Evolutionary conservation across 116 monocot species (phyloP).

Genomic region (Iris pallida): DNA sequence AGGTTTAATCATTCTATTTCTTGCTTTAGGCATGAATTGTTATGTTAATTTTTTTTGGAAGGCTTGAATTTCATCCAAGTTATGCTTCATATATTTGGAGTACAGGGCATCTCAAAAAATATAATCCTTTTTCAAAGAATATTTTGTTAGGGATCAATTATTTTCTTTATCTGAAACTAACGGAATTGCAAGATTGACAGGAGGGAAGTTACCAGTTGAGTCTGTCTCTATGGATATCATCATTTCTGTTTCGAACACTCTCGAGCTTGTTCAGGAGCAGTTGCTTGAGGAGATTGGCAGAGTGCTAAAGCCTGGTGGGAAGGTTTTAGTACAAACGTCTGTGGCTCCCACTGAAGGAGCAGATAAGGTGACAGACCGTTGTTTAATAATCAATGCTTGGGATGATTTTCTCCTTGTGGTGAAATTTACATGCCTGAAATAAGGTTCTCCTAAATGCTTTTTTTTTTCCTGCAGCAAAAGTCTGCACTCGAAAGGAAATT

Average conservation of each 20-base stretch:
- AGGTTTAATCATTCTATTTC: too few species aligned
- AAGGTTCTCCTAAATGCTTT: not conserved
- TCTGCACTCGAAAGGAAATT: conserved; percentile 24
- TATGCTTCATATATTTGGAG: too few species aligned
- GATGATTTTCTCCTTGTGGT: too few species aligned
- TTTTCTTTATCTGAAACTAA: too few species aligned
- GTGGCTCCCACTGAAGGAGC: conserved; percentile 7
- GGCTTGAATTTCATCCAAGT: too few species aligned
- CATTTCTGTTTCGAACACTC: conserved; percentile 28
- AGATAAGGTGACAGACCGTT: conserved; percentile 4
- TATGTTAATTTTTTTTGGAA: too few species aligned
- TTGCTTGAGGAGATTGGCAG: conserved; percentile 53
- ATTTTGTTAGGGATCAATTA: too few species aligned
- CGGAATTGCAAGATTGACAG: not conserved
- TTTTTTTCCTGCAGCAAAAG: conserved; percentile 18
- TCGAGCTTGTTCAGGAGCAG: conserved; percentile 23
- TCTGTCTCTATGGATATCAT: conserved; percentile 40
- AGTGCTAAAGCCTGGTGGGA: conserved; percentile 67
- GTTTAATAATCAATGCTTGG: too few species aligned
- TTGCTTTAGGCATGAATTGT: too few species aligned
- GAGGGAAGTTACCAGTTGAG: conserved; percentile 45
- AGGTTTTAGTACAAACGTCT: conserved; percentile 34
- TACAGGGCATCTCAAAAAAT: too few species aligned
- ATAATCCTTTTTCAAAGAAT: too few species aligned
- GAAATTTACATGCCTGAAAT: too few species aligned